Conservation (phyloP, 768 basidiomycete species). For the Amanita pseudoporphyria region DNA sequence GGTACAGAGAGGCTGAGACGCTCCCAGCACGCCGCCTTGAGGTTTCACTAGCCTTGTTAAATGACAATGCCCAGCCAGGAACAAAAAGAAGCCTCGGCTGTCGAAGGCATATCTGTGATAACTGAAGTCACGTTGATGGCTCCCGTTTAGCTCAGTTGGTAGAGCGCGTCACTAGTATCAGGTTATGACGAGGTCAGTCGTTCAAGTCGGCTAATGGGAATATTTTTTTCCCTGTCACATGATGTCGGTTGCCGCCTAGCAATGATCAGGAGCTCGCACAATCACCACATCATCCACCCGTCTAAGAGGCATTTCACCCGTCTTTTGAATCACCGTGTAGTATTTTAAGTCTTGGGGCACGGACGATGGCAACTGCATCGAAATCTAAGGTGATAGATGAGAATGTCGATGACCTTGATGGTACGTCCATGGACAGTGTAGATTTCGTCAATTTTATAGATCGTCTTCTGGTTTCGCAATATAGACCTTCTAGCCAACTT, state of each 20-base stretch:
- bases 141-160: slow-evolving; percentile 16
- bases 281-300: neutral
- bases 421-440: slow-evolving; percentile 15
- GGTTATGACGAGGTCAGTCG: slow-evolving; percentile 66
- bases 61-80: neutral
- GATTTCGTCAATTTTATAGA: neutral
- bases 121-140: neutral
- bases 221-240: neutral
- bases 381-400: slow-evolving; percentile 24
- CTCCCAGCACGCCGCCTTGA: slow-evolving; percentile 4
- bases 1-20: neutral
- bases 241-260: neutral
- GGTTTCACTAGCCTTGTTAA: neutral
- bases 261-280: slow-evolving; percentile 1
- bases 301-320: no score
- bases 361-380: neutral
- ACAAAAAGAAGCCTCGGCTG: neutral
- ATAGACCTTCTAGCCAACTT: slow-evolving; percentile 41
- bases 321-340: no score
- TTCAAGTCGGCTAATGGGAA: slow-evolving; percentile 43
- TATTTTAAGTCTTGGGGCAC: no score
- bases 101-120: neutral
- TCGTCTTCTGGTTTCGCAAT: neutral
- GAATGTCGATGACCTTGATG: slow-evolving; percentile 65
- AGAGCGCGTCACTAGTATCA: slow-evolving; percentile 68